A percentile compares a stretch with the other conserved stretches of the same genome.
These are phyloP conservation scores for Rubroboletus pulcherrimus DNA, from an alignment of 768 basidiomycete species.

Conservation along the genomic window DNA sequence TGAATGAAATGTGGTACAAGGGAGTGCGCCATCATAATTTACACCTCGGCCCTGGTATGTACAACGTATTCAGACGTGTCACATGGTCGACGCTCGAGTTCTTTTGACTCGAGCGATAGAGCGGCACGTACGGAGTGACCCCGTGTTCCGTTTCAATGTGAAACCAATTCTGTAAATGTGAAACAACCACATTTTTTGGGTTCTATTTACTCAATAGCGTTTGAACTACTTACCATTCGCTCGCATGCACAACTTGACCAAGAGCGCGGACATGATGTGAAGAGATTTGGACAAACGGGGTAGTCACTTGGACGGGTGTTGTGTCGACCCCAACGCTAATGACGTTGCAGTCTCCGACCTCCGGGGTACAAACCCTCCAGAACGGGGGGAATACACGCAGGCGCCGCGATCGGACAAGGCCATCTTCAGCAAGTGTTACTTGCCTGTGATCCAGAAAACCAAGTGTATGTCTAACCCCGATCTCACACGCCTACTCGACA, in stretches of 20 bases:
- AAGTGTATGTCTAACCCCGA: conserved; percentile 5
- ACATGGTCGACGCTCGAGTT: background rate
- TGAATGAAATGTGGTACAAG: background rate
- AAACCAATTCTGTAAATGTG: conserved; percentile 12
- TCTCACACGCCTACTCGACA: conserved; percentile 10
- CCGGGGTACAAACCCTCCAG: conserved; percentile 13
- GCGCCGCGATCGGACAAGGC: conserved; percentile 5
- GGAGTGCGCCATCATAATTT: background rate
- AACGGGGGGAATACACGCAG: conserved; percentile 11
- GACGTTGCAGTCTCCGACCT: conserved; percentile 11
- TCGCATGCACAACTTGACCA: background rate
- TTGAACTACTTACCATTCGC: background rate
- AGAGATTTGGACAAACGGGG: conserved; percentile 10
- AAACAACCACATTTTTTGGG: conserved; percentile 12
- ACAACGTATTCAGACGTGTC: conserved; percentile 1
- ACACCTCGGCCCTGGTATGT: conserved; percentile 9
- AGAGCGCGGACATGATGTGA: conserved; percentile 11
- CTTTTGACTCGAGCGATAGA: conserved; percentile 1
- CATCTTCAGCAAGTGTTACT: background rate
- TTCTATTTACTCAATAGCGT: conserved; percentile 1
- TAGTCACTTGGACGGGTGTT: conserved; percentile 10
- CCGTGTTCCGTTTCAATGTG: conserved; percentile 10
- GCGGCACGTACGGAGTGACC: background rate
- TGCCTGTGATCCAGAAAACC: conserved; percentile 5
- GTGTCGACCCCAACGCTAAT: conserved; percentile 15